Evolutionary conservation across 176 grass and related monocot species (phyloP).

Genomic region (Musa itinerans): DNA sequence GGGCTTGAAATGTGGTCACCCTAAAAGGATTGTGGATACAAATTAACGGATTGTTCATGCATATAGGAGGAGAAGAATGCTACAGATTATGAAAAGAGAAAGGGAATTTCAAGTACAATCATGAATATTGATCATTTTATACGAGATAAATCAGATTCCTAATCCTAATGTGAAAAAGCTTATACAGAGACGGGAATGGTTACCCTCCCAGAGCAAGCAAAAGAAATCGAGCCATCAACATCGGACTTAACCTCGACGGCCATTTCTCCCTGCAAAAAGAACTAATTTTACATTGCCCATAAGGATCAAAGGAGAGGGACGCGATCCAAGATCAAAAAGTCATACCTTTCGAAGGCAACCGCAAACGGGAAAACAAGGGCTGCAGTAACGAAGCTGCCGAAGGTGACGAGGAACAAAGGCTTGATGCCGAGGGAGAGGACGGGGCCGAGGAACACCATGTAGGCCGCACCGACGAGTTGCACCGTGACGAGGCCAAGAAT

Average conservation of each 20-base stretch:
- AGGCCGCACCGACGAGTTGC: conserved; percentile 50
- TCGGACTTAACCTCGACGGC: conserved; percentile 37
- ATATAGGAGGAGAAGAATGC: conserved; percentile 1
- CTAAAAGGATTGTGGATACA: conserved; percentile 1
- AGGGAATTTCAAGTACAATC: neutral
- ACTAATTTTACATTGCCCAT: neutral
- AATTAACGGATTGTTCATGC: neutral
- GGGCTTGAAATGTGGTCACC: conserved; percentile 48
- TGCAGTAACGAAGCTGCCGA: conserved; percentile 47
- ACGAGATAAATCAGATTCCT: neutral
- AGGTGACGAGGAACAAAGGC: conserved; percentile 58
- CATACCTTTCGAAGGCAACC: conserved; percentile 46
- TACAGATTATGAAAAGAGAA: neutral
- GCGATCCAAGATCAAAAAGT: neutral
- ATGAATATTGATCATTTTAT: neutral
- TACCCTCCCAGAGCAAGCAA: conserved; percentile 65
- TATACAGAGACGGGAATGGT: neutral
- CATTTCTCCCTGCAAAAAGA: conserved; percentile 45
- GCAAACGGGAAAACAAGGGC: conserved; percentile 47
- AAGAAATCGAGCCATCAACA: conserved; percentile 35
- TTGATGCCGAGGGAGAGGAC: conserved; percentile 53
- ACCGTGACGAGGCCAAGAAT: conserved; percentile 46
- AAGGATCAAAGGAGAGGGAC: neutral
- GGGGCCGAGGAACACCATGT: conserved; percentile 61
- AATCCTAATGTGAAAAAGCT: neutral